phyloP scores from a whole-genome alignment of 2,329 filamentous ascomycete species.

The Botrytis hyacinthi region DNA sequence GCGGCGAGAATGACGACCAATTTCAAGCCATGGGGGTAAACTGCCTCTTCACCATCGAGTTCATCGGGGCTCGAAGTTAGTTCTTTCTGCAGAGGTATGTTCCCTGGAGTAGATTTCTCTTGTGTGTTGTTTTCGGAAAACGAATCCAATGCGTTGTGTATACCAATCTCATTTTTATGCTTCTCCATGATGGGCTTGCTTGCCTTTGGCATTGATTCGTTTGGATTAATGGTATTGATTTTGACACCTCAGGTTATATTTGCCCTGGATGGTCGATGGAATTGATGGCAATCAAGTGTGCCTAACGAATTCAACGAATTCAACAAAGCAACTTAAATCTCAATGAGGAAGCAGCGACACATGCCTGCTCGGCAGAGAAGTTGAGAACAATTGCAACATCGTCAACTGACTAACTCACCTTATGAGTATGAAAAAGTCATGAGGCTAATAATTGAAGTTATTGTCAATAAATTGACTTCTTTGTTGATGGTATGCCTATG shows the following conservation, averaged over 20 bases:
- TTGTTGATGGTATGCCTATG: not conserved
- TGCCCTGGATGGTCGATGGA: not conserved
- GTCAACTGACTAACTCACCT: not conserved
- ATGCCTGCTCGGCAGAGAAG: not conserved
- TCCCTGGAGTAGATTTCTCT: not conserved
- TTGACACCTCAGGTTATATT: not conserved
- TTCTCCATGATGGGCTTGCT: not conserved
- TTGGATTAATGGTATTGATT: not conserved
- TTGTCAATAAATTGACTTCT: not conserved
- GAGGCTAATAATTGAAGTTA: not conserved
- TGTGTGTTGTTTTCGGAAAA: not conserved
- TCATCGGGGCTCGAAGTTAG: not conserved
- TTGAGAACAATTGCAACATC: not conserved
- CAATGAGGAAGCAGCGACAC: not conserved
- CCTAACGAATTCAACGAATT: not conserved
- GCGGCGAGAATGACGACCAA: constrained; percentile 34
- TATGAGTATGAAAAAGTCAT: not conserved
- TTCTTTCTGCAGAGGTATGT: constrained; percentile 6
- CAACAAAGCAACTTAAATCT: not conserved
- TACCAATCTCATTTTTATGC: not conserved
- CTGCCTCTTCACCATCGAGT: constrained; percentile 17
- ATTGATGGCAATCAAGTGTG: not conserved
- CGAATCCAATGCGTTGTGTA: not conserved
- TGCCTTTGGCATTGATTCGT: not conserved
- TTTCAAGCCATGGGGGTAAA: constrained; percentile 28